phyloP scores from a whole-genome alignment of 1,284 basidiomycete genomes.

The Rugosomyces carneus region DNA sequence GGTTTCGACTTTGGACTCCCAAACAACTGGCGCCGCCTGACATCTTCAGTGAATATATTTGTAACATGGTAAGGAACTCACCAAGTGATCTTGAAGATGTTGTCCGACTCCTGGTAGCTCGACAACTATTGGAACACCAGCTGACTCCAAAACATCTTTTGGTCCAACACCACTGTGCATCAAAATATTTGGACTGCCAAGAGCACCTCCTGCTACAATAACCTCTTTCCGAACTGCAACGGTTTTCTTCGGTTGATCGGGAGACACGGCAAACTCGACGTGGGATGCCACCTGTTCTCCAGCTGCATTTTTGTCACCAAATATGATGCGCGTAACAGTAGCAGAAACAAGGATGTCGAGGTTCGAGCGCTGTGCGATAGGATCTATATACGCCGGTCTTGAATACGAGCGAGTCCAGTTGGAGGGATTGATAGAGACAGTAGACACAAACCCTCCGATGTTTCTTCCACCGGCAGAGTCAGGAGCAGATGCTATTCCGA shows the following conservation, averaged over 20 bases:
- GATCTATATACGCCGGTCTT: conserved; percentile 53
- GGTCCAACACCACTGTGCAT: conserved; percentile 68
- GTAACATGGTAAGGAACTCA: conserved; percentile 17
- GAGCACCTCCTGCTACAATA: conserved; percentile 51
- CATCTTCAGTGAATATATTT: conserved; percentile 8
- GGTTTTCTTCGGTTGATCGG: conserved; percentile 12
- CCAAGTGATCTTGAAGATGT: conserved; percentile 65
- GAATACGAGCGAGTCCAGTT: conserved; percentile 36
- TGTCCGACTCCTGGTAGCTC: conserved; percentile 68
- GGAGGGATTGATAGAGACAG: conserved; percentile 28
- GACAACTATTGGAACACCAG: conserved; percentile 38
- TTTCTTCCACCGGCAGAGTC: conserved; percentile 27
- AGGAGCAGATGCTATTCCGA: conserved; percentile 22
- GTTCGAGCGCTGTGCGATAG: conserved; percentile 31
- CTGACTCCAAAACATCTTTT: conserved; percentile 38
- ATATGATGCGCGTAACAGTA: conserved; percentile 29
- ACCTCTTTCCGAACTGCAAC: conserved; percentile 47
- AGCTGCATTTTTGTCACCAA: conserved; percentile 14
- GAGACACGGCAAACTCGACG: conserved; percentile 14
- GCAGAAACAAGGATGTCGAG: conserved; percentile 28
- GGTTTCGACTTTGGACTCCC: conserved; percentile 36
- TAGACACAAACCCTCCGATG: conserved; percentile 27
- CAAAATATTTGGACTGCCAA: conserved; percentile 59
- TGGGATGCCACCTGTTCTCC: conserved; percentile 23
- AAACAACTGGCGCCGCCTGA: conserved; percentile 38